Evolutionary conservation across 192 early-diverging fungal species (phyloP), one percentile per base, ranked within the genome.

Genomic region (Podila verticillata): DNA sequence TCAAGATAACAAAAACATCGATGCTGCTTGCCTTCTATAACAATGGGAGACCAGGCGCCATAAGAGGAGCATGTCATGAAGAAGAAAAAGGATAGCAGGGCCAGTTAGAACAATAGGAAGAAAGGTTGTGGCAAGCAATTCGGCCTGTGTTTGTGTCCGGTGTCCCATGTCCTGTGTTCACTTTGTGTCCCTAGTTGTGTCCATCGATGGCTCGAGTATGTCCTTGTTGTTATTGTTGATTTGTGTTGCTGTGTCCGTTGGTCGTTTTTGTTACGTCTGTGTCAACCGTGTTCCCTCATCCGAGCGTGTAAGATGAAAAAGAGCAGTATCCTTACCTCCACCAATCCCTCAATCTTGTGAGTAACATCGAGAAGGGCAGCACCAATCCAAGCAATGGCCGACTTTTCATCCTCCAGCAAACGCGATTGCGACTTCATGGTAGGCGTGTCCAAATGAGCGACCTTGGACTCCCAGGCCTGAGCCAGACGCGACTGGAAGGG

Each of bases 1-100:
- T 86, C 34, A 91, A 83, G 61, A 95, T 89, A 28, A 97, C 89
- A 48, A 94, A 81, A 32, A 95, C 90, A 69, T 97, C 95, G 61
- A 93, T 85, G 5, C 87, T 89, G 28, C 90, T 90, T 28, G 94
- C 93, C 64, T 91, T 84, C 82, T 90, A 68, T 48, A 44, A 66
- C n/a, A 15, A 44, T 15, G 39, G 13, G 17, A 17, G 12, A 44
- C 12, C 39, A 51, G 48, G 48, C 17, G 19, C 48, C 9, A 57
- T 31, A 65, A 8, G n/a, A 13, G 35, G 34, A 12, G 9, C 44
- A 39, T n/a, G 36, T 29, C 36, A 57, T 17, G 29, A 34, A 68
- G 48, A 61, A 29, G 44, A 34, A 10, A 56, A 51, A 0, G 5
- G 15, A 48, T n/a, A 54, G 47, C 1, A 49, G n/a, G 47, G 32